Base-by-base conservation (phyloP, 495 filamentous ascomycete species). In the Penicillium daleae region DNA sequence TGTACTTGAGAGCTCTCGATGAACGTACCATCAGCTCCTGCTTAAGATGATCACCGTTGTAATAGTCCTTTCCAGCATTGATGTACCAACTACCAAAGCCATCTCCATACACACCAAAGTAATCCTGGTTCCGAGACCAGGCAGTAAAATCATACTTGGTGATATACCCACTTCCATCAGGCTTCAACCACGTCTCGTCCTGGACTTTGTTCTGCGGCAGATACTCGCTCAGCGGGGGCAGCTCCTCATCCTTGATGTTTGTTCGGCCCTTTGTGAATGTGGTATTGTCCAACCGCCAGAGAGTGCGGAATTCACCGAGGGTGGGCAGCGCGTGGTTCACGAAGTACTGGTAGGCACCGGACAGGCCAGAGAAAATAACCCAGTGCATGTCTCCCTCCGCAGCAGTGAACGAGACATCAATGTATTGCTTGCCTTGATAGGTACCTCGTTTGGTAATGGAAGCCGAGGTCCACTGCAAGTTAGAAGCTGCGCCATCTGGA, bases 61-160 rank as follows among this genome's bases (percentile, higher is more conserved):
- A 56, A 29, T 40, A 56, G 26, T 56, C 54, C 54, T 56, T 56
- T 2, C 54, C 54, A 27, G 54, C 21, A 31, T 56, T 56, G n/a
- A 56, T 56, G 15, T 56, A 56, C 54, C 54, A 56, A 12, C 54
- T 56, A 3, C 32, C 54, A 27, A 56, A 40, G 4, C 54, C 54
- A 24, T 42, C 54, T n/a, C 54, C 54, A 42, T 56, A 56, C 12
- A 56, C 54, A 56, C 54, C 54, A 29, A 56, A 56, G 54, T 12
- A 56, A 29, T 56, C 54, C 35, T 56, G 54, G 35, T 40, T 56
- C 15, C 54, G 10, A 2, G 54, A 56, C 33, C 54, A 56, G 2
- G 54, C 54, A 17, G 54, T 56, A 42, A 56, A 56, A 24, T 56
- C 54, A 56, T 56, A 56, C 54, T 56, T 40, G 33, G 54, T 56